Evolutionary conservation across 2,329 filamentous ascomycete species (phyloP).

Genomic region (Colletotrichum spinosum): DNA sequence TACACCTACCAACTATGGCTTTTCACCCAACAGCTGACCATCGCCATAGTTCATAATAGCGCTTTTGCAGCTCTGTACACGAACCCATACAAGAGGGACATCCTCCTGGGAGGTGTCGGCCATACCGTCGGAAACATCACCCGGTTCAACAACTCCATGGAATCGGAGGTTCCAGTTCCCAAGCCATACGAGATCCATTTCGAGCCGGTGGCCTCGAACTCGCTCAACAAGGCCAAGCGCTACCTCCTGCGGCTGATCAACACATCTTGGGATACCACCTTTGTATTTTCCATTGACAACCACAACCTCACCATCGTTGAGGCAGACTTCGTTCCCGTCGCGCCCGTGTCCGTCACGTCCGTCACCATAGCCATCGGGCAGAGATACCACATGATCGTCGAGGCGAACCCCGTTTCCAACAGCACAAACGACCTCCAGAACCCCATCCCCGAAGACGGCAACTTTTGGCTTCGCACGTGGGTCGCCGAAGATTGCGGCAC

Average conservation of each 20-base stretch:
- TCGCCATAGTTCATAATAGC: slow-evolving; percentile 3
- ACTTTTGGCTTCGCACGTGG: slow-evolving; percentile 43
- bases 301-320: slow-evolving; percentile 55
- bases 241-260: slow-evolving; percentile 50
- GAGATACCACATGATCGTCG: slow-evolving; percentile 42
- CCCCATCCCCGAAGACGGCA: slow-evolving; percentile 35
- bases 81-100: background rate
- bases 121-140: background rate
- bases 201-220: background rate
- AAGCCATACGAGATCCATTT: slow-evolving; percentile 19
- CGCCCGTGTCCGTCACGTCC: slow-evolving; percentile 60
- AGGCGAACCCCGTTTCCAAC: slow-evolving; percentile 36
- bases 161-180: background rate
- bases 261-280: slow-evolving; percentile 45
- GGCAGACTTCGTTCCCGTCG: slow-evolving; percentile 58
- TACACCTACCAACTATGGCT: too few relatives aligned
- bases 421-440: slow-evolving; percentile 8
- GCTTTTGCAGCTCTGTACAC: slow-evolving; percentile 12
- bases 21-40: background rate
- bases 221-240: slow-evolving; percentile 42
- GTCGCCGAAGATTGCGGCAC: background rate
- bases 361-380: slow-evolving; percentile 63
- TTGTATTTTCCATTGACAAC: slow-evolving; percentile 53
- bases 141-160: slow-evolving; percentile 1
- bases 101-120: slow-evolving; percentile 7